Percentiles rank a stretch among this genome's conserved stretches.
phyloP scores from a whole-genome alignment of 2,329 filamentous ascomycete species.

The Ceratocystis diversiconidia region DNA sequence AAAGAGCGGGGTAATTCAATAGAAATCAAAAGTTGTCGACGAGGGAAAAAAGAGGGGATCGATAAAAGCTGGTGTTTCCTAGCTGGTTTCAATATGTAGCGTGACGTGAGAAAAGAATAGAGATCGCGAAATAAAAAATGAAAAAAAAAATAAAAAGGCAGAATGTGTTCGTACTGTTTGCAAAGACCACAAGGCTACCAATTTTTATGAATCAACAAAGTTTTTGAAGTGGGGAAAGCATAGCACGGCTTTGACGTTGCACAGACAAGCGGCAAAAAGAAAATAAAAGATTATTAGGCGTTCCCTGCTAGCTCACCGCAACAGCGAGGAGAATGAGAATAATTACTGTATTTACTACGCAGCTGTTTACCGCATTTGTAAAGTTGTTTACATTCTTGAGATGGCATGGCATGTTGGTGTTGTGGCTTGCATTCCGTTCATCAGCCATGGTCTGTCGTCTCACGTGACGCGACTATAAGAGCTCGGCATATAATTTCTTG shows the following conservation, averaged over 20 bases:
- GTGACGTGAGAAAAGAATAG: neutral
- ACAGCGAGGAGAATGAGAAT: neutral
- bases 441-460: no score
- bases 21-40: constrained; percentile 13
- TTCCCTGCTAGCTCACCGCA: no score
- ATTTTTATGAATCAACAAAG: constrained; percentile 1
- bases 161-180: neutral
- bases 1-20: constrained; percentile 1
- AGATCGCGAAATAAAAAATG: neutral
- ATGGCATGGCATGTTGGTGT: no score
- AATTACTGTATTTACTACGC: neutral
- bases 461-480: no score
- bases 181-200: neutral
- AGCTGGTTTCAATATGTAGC: neutral
- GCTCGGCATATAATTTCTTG: no score
- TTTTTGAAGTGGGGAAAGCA: constrained; percentile 3
- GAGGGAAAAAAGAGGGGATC: constrained; percentile 10
- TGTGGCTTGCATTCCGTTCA: no score
- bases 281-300: neutral
- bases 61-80: neutral
- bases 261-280: neutral
- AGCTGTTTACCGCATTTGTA: no score
- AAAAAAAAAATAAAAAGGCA: neutral
- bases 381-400: no score
- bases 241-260: neutral